These are phyloP conservation scores for Aspergillus puulaauensis DNA, from an alignment of 2,329 filamentous ascomycete species.

Conservation along the genomic window DNA sequence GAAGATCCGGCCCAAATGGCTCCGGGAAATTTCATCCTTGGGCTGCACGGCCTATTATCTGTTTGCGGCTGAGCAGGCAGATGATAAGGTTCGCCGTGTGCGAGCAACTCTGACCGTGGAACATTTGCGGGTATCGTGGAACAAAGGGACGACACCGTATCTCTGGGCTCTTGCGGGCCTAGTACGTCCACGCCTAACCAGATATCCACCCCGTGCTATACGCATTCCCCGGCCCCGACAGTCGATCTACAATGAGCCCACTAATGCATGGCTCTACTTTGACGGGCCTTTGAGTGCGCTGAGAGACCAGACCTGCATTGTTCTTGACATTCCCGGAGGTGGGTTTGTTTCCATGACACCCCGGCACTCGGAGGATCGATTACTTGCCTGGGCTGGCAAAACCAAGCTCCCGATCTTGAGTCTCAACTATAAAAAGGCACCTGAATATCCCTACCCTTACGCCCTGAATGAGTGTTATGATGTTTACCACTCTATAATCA, in stretches of 20 bases:
- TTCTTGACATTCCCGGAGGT: constrained; percentile 89
- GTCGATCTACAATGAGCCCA: constrained; percentile 80
- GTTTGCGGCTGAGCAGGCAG: constrained; percentile 86
- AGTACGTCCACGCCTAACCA: constrained; percentile 74
- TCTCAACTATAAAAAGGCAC: constrained; percentile 85
- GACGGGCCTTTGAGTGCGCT: constrained; percentile 81
- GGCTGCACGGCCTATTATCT: constrained; percentile 89
- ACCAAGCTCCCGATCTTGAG: constrained; percentile 86
- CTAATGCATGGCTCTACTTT: constrained; percentile 89
- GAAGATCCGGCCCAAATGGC: constrained; percentile 77
- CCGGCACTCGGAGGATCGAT: constrained; percentile 89
- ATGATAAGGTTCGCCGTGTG: constrained; percentile 94
- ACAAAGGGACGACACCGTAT: constrained; percentile 89
- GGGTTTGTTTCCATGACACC: constrained; percentile 97
- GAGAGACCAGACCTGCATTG: constrained; percentile 71
- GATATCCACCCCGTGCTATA: constrained; percentile 77
- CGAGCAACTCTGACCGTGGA: constrained; percentile 84
- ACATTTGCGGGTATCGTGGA: constrained; percentile 90
- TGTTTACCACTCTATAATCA: constrained; percentile 73
- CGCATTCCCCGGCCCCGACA: constrained; percentile 77
- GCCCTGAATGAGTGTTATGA: constrained; percentile 86
- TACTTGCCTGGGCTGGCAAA: constrained; percentile 88
- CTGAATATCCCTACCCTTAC: constrained; percentile 81
- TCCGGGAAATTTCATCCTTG: constrained; percentile 79
- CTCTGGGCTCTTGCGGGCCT: constrained; percentile 70